Base-by-base conservation (phyloP, 2,329 filamentous ascomycete species). In the Paracoccidioides brasiliensis region DNA sequence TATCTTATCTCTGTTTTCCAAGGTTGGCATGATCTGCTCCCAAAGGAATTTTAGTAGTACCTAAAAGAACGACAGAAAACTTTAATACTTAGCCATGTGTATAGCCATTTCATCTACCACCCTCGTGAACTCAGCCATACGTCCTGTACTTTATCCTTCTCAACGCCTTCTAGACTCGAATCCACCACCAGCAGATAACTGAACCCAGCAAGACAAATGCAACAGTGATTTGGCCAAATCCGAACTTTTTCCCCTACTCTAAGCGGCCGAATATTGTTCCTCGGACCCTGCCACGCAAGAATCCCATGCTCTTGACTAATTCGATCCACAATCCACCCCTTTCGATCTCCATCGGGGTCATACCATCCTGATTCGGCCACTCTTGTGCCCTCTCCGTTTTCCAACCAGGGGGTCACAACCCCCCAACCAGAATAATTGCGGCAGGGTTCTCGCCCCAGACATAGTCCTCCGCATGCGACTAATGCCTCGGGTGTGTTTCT, bases 141-240 rank as follows among this genome's bases (percentile, higher is more conserved):
- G 55, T 62, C 60, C 49, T 58, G 46, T 10, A 62, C 52, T 15
- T 52, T 50, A 40, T 62, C 61, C 52, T 56, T 60, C 49, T 62
- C 61, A 6, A 33, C 44, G 28, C 58, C 58, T 35, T 56, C 45
- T 6, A 52, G 61, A 32, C 76, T 73, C 41, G 79, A 80, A 68
- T 90, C 86, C 3, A 90, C 80, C 35, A 90, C 73, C 12, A 88
- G 70, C 69, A 88, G 90, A 76, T 81, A 86, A 4, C 78, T 80
- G 70, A 83, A 86, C n/a, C 80, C 79, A 0, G 81, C 82, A 0
- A 84, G 82, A 1, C 85, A 80, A 63, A 90, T 85, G 66, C 87
- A 90, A 42, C 85, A 83, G 69, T 90, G 87, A 62, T 90, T 90
- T 0, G 86, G 86, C 84, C 84, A 90, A 22, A 91, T 72, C 54